Evolutionary conservation across 148 eudicot species (phyloP).

Genomic region (Rhododendron henanense): DNA sequence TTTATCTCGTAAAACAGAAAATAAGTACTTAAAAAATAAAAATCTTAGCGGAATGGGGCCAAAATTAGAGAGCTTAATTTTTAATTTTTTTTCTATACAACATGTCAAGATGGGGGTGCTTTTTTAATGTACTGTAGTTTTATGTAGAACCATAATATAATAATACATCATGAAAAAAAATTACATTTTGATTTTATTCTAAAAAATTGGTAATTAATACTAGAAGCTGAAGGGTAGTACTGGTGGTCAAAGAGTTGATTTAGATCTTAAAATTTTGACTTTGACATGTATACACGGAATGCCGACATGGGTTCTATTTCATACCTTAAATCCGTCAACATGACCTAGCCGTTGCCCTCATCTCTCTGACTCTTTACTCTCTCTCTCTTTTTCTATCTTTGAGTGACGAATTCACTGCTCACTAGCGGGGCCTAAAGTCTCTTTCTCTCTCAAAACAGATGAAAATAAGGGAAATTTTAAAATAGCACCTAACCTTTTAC

Average conservation of each 20-base stretch:
- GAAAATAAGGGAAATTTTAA: too few species aligned
- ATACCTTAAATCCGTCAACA: not conserved
- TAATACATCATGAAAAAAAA: not conserved
- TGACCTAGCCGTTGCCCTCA: not conserved
- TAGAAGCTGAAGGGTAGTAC: not conserved
- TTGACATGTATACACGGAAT: not conserved
- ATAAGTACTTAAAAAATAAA: too few species aligned
- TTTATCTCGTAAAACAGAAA: too few species aligned
- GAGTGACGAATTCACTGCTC: too few species aligned
- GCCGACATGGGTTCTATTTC: not conserved
- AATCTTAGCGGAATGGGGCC: too few species aligned
- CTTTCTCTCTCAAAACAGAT: too few species aligned
- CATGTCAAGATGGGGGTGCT: not conserved
- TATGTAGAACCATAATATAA: not conserved
- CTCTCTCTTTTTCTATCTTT: rapidly evolving
- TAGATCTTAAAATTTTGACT: not conserved
- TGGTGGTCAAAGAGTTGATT: not conserved
- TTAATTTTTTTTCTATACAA: not conserved
- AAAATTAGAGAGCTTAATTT: not conserved
- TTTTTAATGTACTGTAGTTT: not conserved
- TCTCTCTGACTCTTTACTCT: too few species aligned
- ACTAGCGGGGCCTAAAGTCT: too few species aligned
- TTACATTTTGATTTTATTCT: not conserved
- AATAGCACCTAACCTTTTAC: too few species aligned
- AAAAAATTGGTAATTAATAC: not conserved